Evolutionary conservation across 805 yeast genomes (phyloP).

Genomic region (Yarrowia alimentaria): DNA sequence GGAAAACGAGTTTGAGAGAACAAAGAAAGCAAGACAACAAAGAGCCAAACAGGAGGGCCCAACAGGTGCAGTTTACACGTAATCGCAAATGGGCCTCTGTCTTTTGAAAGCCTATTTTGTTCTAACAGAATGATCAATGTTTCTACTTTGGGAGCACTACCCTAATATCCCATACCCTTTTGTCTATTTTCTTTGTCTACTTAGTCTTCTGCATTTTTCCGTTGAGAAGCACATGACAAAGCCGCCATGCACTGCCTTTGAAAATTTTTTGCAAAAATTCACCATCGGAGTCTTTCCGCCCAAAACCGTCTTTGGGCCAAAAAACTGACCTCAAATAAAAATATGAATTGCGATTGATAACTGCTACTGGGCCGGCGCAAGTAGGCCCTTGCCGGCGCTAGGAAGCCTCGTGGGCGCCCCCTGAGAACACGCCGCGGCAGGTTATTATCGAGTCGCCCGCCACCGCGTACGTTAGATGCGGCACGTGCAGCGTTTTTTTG

Average conservation of each 20-base stretch:
- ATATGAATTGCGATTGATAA: background rate
- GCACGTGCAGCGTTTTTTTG: conserved; percentile 17
- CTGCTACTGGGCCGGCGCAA: too few species aligned
- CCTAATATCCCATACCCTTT: conserved; percentile 4
- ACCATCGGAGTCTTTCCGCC: too few species aligned
- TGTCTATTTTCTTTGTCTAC: conserved; percentile 1
- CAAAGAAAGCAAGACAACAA: conserved; percentile 14
- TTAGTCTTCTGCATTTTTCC: conserved; percentile 27
- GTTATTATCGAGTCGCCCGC: conserved; percentile 20
- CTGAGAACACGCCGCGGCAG: too few species aligned
- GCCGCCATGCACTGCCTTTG: conserved; percentile 23
- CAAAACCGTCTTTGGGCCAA: too few species aligned
- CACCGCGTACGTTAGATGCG: conserved; percentile 23
- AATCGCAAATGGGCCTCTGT: conserved; percentile 21
- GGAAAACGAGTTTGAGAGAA: conserved; percentile 12
- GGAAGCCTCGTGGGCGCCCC: too few species aligned
- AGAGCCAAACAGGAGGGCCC: conserved; percentile 15
- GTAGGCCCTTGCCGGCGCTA: too few species aligned
- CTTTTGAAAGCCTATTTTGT: too few species aligned
- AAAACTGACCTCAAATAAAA: too few species aligned
- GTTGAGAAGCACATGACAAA: conserved; percentile 27
- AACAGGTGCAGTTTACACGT: conserved; percentile 25
- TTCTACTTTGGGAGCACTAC: conserved; percentile 1
- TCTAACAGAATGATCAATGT: conserved; percentile 8
- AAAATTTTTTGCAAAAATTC: conserved; percentile 25